A percentile compares a stretch with the other conserved stretches of the same genome.
These are phyloP conservation scores for Coprinellus aureogranulatus DNA, from an alignment of 768 basidiomycete genomes.

Conservation along the genomic window DNA sequence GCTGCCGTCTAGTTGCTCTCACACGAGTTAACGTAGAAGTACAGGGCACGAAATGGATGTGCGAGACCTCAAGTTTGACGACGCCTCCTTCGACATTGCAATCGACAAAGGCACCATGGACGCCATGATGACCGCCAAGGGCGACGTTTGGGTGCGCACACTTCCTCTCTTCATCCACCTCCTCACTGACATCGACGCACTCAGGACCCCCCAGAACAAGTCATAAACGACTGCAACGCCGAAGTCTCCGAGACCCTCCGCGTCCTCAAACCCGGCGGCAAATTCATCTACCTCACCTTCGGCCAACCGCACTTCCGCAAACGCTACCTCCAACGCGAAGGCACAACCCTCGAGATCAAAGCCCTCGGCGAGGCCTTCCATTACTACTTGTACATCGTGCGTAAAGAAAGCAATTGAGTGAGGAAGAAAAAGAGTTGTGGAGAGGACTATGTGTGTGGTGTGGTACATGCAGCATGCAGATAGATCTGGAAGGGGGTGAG, in stretches of 20 bases:
- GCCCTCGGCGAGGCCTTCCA: conserved; percentile 80
- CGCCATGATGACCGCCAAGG: conserved; percentile 82
- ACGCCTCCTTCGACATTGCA: conserved; percentile 68
- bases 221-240: conserved; percentile 65
- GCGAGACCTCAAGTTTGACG: conserved; percentile 59
- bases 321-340: conserved; percentile 57
- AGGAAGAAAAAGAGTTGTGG: too few species aligned
- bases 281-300: conserved; percentile 80
- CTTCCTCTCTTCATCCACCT: too few species aligned
- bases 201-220: conserved; percentile 72
- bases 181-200: neutral
- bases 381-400: conserved; percentile 75
- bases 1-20: neutral
- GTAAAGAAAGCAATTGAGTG: conserved; percentile 29
- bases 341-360: conserved; percentile 61
- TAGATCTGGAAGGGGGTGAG: too few species aligned
- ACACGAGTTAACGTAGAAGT: neutral
- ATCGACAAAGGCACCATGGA: conserved; percentile 94
- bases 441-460: too few species aligned
- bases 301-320: conserved; percentile 87
- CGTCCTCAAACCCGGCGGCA: conserved; percentile 58
- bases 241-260: conserved; percentile 80
- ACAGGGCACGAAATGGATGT: conserved; percentile 87
- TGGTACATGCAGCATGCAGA: too few species aligned
- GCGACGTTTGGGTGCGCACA: conserved; percentile 69